Conservation (phyloP, 352 stramenopile genomes). For the Phytophthora podocarpi region DNA sequence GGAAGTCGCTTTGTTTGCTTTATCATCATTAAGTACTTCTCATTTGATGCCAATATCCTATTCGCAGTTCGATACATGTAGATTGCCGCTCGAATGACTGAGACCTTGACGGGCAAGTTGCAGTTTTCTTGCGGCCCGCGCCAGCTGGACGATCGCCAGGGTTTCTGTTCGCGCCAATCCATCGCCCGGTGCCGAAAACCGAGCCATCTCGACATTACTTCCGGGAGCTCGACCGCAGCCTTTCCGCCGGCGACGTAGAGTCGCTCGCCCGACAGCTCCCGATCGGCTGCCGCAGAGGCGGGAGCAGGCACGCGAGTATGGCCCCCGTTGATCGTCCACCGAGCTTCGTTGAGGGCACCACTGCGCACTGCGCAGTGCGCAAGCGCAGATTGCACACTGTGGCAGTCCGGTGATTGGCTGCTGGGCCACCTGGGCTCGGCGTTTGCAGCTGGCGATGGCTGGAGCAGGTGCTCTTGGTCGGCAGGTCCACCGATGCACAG, state of each 20-base stretch:
- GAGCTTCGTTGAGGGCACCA: slow-evolving; percentile 1
- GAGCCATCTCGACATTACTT: slow-evolving; percentile 25
- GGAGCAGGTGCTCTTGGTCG: slow-evolving; percentile 2
- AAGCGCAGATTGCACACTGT: slow-evolving; percentile 8
- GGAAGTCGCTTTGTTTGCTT: background rate
- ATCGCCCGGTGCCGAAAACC: slow-evolving; percentile 22
- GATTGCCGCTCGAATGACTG: no score
- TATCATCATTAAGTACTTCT: slow-evolving; percentile 6
- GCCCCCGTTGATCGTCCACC: slow-evolving; percentile 2
- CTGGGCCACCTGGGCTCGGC: slow-evolving; percentile 14
- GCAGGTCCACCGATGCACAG: no score
- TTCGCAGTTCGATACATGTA: no score
- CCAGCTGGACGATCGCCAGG: background rate
- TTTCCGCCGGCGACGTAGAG: slow-evolving; percentile 11
- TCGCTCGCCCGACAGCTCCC: slow-evolving; percentile 19
- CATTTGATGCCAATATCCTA: background rate
- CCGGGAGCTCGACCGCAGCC: background rate
- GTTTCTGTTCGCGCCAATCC: slow-evolving; percentile 23
- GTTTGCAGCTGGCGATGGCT: slow-evolving; percentile 9
- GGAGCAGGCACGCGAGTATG: slow-evolving; percentile 19
- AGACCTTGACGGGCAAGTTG: no score
- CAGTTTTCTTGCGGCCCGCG: no score
- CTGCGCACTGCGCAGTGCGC: no score
- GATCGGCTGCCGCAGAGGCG: slow-evolving; percentile 13
- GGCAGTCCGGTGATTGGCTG: no score